phyloP scores from a whole-genome alignment of 176 grass and related monocot genomes.

The Carex parvula region DNA sequence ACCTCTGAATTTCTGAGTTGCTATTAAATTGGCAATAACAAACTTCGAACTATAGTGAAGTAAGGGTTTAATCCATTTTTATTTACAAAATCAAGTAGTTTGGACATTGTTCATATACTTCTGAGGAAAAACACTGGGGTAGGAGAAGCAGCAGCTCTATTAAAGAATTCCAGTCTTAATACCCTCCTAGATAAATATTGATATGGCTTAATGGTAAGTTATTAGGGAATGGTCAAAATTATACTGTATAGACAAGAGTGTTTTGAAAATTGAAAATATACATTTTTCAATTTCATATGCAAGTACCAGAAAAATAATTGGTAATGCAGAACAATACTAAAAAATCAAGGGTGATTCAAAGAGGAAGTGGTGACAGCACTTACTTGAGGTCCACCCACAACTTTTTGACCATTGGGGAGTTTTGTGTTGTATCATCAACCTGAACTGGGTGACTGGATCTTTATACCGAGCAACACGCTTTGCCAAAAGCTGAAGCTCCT shows the following conservation, averaged over 20 bases:
- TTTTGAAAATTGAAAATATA: background rate
- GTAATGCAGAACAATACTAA: background rate
- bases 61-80: background rate
- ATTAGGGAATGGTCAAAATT: slow-evolving; percentile 22
- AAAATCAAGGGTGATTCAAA: slow-evolving; percentile 4
- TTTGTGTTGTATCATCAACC: slow-evolving; percentile 86
- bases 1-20: background rate
- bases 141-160: background rate
- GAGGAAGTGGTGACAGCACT: slow-evolving; percentile 33
- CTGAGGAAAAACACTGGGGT: background rate
- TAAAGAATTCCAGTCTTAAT: background rate
- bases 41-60: background rate
- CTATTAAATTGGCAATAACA: background rate
- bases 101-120: background rate
- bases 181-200: background rate
- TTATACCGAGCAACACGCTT: slow-evolving; percentile 91
- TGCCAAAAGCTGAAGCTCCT: slow-evolving; percentile 93
- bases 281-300: background rate
- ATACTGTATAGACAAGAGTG: slow-evolving; percentile 13
- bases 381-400: slow-evolving; percentile 93
- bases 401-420: slow-evolving; percentile 97
- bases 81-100: background rate
- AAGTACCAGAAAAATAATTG: slow-evolving; percentile 6
- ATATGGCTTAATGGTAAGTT: background rate
- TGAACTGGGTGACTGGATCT: slow-evolving; percentile 93